Percentiles rank a stretch among this genome's conserved stretches.
These are phyloP conservation scores for Rhodotorula sp. DNA, from an alignment of 1,284 basidiomycete species.

Conservation along the genomic window DNA sequence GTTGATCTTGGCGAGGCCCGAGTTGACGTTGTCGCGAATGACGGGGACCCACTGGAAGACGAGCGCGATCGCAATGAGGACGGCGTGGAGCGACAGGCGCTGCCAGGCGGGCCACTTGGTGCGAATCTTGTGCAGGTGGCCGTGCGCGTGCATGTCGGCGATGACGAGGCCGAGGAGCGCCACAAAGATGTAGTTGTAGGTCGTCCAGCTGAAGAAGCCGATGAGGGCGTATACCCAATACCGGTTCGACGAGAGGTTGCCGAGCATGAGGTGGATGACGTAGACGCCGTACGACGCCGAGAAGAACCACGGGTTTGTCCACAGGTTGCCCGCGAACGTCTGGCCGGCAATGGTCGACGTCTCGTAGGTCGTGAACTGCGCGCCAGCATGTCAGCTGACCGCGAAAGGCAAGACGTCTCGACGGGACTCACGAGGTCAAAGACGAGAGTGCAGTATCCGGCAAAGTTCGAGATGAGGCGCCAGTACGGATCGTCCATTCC, in stretches of 20 bases:
- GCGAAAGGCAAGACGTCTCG: no score
- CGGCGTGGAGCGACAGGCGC: constrained; percentile 43
- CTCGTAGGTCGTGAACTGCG: constrained; percentile 47
- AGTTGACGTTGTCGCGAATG: constrained; percentile 47
- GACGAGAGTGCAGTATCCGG: constrained; percentile 47
- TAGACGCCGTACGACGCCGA: constrained; percentile 46
- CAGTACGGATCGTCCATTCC: constrained; percentile 50
- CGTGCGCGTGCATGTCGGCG: constrained; percentile 48
- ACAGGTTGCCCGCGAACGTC: constrained; percentile 48
- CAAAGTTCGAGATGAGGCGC: constrained; percentile 44
- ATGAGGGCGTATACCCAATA: constrained; percentile 48
- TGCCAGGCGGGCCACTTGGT: constrained; percentile 42
- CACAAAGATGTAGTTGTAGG: constrained; percentile 47
- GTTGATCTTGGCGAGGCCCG: constrained; percentile 44
- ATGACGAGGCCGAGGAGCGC: constrained; percentile 45
- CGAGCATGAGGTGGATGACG: constrained; percentile 48
- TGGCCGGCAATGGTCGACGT: constrained; percentile 45
- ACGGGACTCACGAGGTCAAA: constrained; percentile 44
- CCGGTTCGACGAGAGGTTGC: constrained; percentile 47
- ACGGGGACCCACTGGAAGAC: constrained; percentile 45
- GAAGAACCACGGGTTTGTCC: constrained; percentile 49
- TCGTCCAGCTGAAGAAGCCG: constrained; percentile 47
- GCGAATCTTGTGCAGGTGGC: constrained; percentile 45
- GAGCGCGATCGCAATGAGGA: constrained; percentile 43
- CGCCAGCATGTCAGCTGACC: neutral